phyloP scores from a whole-genome alignment of 2,329 filamentous ascomycete species.

The Pyricularia sp. region DNA sequence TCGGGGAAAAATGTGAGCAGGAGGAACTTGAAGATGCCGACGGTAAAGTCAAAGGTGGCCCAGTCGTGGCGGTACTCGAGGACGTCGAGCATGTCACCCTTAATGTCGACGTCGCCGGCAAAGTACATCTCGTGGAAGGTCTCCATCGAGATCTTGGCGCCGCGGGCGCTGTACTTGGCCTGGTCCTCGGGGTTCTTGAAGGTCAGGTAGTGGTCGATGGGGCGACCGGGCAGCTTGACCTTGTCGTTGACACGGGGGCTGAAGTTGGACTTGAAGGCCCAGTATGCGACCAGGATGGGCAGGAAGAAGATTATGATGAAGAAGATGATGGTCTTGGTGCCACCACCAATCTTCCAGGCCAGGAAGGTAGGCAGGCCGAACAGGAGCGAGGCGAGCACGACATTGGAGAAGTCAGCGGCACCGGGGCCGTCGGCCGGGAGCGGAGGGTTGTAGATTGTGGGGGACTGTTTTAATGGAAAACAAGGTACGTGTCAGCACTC shows the following conservation, averaged over 20 bases:
- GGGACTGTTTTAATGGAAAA: conserved; percentile 48
- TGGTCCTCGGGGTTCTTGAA: conserved; percentile 60
- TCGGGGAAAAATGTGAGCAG: conserved; percentile 81
- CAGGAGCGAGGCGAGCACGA: conserved; percentile 61
- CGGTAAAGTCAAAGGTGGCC: conserved; percentile 88
- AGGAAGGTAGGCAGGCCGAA: conserved; percentile 67
- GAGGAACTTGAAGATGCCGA: conserved; percentile 79
- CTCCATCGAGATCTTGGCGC: conserved; percentile 72
- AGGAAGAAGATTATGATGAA: conserved; percentile 69
- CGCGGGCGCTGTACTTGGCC: conserved; percentile 64
- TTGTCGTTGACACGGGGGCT: conserved; percentile 91
- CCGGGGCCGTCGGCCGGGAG: conserved; percentile 83
- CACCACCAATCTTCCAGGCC: conserved; percentile 75
- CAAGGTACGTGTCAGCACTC: background rate
- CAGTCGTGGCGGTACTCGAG: conserved; percentile 96
- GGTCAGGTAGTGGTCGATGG: conserved; percentile 82
- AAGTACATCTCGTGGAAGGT: conserved; percentile 99
- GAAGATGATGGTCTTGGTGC: conserved; percentile 80
- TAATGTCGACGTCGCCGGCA: conserved; percentile 88
- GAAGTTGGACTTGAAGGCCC: conserved; percentile 69
- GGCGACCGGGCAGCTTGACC: conserved; percentile 73
- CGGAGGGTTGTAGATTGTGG: conserved; percentile 87
- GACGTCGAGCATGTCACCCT: conserved; percentile 80
- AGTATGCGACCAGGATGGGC: conserved; percentile 74
- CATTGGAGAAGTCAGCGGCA: conserved; percentile 80